phyloP scores from a whole-genome alignment of 371 early-diverging fungal species.

The Circinella minor region DNA sequence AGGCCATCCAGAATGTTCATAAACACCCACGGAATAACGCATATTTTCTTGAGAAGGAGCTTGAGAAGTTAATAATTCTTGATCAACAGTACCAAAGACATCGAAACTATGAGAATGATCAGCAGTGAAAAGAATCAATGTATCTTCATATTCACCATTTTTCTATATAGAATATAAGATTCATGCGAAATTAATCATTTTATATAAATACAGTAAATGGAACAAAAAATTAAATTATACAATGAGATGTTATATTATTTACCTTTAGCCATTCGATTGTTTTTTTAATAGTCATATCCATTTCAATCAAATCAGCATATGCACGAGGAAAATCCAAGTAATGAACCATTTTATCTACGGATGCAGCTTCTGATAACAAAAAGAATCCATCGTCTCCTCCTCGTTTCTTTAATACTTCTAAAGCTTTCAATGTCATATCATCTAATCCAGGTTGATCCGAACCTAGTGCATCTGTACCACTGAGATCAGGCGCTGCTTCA shows the following conservation, averaged over 20 bases:
- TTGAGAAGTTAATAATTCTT: constrained; percentile 24
- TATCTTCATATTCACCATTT: constrained; percentile 59
- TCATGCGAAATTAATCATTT: background rate
- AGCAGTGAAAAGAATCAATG: constrained; percentile 72
- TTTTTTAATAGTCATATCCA: constrained; percentile 70
- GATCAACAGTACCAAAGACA: constrained; percentile 74
- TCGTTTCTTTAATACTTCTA: constrained; percentile 62
- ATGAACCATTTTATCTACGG: constrained; percentile 73
- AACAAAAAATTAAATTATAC: no score
- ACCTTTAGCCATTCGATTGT: constrained; percentile 63
- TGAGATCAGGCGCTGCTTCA: constrained; percentile 53
- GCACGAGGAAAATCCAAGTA: constrained; percentile 74
- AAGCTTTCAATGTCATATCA: constrained; percentile 70
- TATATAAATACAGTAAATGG: no score
- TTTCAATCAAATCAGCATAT: constrained; percentile 72
- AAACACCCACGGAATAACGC: constrained; percentile 67
- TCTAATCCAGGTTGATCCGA: constrained; percentile 69
- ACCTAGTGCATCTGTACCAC: constrained; percentile 50
- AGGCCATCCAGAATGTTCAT: constrained; percentile 70
- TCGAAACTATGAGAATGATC: constrained; percentile 72
- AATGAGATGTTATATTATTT: background rate
- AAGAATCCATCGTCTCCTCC: constrained; percentile 73
- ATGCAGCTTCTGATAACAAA: constrained; percentile 78
- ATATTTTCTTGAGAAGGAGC: constrained; percentile 33
- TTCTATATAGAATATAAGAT: constrained; percentile 18